Evolutionary conservation across 2,329 filamentous ascomycete genomes (phyloP).

Genomic region (Aspergillus nomiae): DNA sequence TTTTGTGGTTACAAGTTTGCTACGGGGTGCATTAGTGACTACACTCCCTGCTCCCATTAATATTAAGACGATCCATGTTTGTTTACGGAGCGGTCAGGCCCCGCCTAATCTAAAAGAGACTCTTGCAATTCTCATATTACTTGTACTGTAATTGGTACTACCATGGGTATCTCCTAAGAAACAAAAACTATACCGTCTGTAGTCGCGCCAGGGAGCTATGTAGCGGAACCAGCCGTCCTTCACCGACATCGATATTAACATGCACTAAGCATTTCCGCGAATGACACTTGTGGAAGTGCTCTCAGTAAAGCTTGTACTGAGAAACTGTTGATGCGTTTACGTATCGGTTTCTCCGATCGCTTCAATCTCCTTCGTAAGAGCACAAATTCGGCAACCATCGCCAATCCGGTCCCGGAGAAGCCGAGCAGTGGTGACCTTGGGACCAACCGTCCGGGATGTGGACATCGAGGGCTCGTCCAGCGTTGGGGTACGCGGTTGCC

Average conservation of each 20-base stretch:
- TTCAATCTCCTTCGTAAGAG: conserved; percentile 38
- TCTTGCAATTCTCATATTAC: neutral
- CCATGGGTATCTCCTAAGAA: conserved; percentile 31
- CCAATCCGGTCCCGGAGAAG: conserved; percentile 71
- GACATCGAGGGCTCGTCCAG: conserved; percentile 30
- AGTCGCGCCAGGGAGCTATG: conserved; percentile 9
- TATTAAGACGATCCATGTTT: conserved; percentile 7
- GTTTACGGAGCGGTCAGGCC: conserved; percentile 5
- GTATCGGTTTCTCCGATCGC: conserved; percentile 27
- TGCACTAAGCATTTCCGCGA: neutral
- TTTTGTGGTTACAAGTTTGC: conserved; percentile 6
- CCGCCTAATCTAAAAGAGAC: conserved; percentile 10
- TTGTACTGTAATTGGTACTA: conserved; percentile 18
- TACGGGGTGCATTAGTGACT: conserved; percentile 8
- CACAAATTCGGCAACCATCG: conserved; percentile 43
- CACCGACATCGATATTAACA: neutral
- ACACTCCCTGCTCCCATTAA: conserved; percentile 9
- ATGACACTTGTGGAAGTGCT: neutral
- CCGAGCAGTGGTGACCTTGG: conserved; percentile 85
- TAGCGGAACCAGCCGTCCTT: conserved; percentile 8
- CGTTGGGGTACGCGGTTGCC: conserved; percentile 18
- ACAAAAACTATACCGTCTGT: conserved; percentile 21
- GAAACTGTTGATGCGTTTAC: neutral
- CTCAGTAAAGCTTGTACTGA: neutral
- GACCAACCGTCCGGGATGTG: conserved; percentile 65